A percentile compares a stretch with the other conserved stretches of the same genome.
Conservation (phyloP, 768 basidiomycete species). For the Lactarius tabidus region DNA sequence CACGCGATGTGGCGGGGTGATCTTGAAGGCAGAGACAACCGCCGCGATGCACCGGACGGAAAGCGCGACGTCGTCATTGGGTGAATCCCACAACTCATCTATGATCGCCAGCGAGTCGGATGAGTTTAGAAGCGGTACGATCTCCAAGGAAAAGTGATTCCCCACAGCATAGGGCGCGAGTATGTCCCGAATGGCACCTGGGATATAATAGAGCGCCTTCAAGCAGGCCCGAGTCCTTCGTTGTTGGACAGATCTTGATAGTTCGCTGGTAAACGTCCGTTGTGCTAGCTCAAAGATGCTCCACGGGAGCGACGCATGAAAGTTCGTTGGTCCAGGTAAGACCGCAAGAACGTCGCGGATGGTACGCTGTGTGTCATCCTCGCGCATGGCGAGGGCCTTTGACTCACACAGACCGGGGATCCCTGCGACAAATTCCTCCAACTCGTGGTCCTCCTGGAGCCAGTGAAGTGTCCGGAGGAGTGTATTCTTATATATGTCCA, state of each 20-base stretch:
- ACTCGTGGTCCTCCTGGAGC: neutral
- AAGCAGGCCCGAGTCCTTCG: neutral
- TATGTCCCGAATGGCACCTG: neutral
- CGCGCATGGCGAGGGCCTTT: neutral
- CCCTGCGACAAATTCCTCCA: neutral
- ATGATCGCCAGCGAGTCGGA: neutral
- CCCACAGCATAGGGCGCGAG: neutral
- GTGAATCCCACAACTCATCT: neutral
- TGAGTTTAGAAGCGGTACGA: neutral
- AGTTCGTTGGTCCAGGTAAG: conserved; percentile 1
- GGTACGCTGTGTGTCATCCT: neutral
- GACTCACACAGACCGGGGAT: neutral
- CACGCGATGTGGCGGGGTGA: neutral
- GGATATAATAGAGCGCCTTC: neutral
- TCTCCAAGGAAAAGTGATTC: neutral
- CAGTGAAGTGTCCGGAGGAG: neutral
- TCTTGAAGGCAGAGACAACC: neutral
- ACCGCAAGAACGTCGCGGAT: neutral
- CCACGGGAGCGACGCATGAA: neutral
- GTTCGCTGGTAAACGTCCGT: neutral
- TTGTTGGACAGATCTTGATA: neutral
- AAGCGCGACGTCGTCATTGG: neutral
- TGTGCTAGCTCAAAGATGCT: neutral
- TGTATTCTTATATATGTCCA: neutral
- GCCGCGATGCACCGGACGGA: neutral